Evolutionary conservation across 495 filamentous ascomycete genomes (phyloP).

Genomic region (Xylaria bambusicola): DNA sequence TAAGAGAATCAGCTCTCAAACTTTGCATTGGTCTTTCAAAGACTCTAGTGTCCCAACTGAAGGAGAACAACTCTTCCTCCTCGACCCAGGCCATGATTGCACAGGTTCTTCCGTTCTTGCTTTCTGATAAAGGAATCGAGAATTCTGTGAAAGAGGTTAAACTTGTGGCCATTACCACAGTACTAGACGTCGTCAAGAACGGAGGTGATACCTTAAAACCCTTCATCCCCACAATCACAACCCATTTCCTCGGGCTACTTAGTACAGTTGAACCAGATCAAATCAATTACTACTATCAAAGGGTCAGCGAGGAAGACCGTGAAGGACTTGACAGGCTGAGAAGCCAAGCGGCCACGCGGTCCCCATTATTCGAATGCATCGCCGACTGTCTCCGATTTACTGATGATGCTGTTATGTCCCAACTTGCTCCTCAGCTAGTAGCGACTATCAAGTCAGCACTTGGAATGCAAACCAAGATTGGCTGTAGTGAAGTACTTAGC

Average conservation of each 20-base stretch:
- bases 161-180: conserved; percentile 67
- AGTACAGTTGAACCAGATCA: conserved; percentile 84
- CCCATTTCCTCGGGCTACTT: conserved; percentile 74
- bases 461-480: conserved; percentile 90
- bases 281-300: conserved; percentile 90
- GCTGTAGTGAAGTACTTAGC: conserved; percentile 80
- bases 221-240: conserved; percentile 78
- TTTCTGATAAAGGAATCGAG: conserved; percentile 87
- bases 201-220: conserved; percentile 71
- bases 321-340: conserved; percentile 85
- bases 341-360: conserved; percentile 73
- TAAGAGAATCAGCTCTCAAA: conserved; percentile 75
- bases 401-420: conserved; percentile 71
- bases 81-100: conserved; percentile 77
- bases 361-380: conserved; percentile 92
- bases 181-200: conserved; percentile 87
- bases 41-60: conserved; percentile 80
- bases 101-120: conserved; percentile 83
- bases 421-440: conserved; percentile 70
- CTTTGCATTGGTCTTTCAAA: conserved; percentile 81
- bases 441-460: conserved; percentile 80
- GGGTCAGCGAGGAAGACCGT: conserved; percentile 81
- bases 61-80: conserved; percentile 70
- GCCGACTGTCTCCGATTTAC: conserved; percentile 86
- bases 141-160: conserved; percentile 85